Base-by-base conservation (phyloP, 495 filamentous ascomycete species). In the Penicillium tannophilum region DNA sequence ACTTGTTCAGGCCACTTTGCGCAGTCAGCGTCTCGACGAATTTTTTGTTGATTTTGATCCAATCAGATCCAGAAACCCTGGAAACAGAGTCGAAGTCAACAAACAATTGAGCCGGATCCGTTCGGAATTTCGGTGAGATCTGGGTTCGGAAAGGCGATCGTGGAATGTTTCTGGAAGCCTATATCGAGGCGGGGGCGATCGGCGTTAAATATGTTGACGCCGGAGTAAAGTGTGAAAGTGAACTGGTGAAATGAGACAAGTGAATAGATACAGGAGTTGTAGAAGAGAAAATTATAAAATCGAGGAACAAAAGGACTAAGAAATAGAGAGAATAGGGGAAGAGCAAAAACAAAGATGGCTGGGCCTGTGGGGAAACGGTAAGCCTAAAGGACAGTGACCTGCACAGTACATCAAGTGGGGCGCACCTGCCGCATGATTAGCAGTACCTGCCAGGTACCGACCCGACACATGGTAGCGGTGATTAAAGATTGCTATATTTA, bases 331-430 rank as follows among this genome's bases (percentile, higher is more conserved):
- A 31, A 45, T 46, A 60, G 59, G 31, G 49, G 57, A 67, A 63
- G 41, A 53, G 51, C 43, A 19, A 55, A 67, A 67, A 68, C 58
- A 64, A 55, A 64, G 64, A 56, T 64, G 66, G 61, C 67, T 65
- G 67, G 60, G 36, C 35, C 43, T 59, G 59, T 67, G 67, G 61
- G 62, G 67, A 12, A 41, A 41, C 28, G 4, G 33, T 10, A 41
- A n/a, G n/a, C 39, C 14, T 41, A 39, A 39, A 12, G 2, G 12
- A 17, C 12, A 17, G 39, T 54, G 58, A 43, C 16, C 39, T 52
- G 42, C 20, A 54, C 12, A 14, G 24, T 45, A 47, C 45, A 24
- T n/a, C 14, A 41, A n/a, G 39, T 41, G 39, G 39, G 39, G 14
- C 39, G 16, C 28, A 17, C 14, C 16, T 41, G 14, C 39, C 39